Base-by-base conservation (phyloP, 2,329 filamentous ascomycete genomes). In the Colletotrichum sp. region DNA sequence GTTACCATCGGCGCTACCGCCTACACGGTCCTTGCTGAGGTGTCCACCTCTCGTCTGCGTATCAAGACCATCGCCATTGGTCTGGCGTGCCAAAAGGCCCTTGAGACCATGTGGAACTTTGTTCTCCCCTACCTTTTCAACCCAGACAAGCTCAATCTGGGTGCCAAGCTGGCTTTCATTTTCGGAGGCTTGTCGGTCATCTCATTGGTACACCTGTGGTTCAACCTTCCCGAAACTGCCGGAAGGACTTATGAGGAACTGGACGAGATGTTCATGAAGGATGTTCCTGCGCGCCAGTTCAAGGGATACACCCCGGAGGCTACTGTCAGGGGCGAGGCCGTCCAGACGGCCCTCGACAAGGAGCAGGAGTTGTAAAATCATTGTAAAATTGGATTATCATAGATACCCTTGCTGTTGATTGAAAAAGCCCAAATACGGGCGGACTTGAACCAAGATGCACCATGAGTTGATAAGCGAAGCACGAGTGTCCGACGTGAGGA, bases 1-100 rank as follows among this genome's bases (percentile, higher is more conserved):
- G 80, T 85, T 65, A 84, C 83, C 16, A 86, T 88, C 30, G 86
- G 86, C 15, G 81, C 85, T 4, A 84, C 84, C 2, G 83, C 83
- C 8, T 86, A 82, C 72, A 83, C 84, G 0, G 77, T 85, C 34
- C 80, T 87, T 61, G 82, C 81, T 8, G 86, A 87, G 74, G 82
- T 84, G 9, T 79, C 86, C 1, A 86, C 85, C 1, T 80, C 84
- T 2, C 81, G 83, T 11, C 81, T 86, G 8, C 80, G 84, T 3
- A 83, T 84, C 73, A 85, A 85, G 76, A 87, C 86, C 19, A 81
- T 86, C 32, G 82, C 83, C 7, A 83, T 86, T 61, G 84, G 84
- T n/a, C 74, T 84, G 25, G 82, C 82, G 2, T 66, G 82, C 15
- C 82, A 84, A 73, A 83, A 83, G 75, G 68, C 67, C n/a, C 59